phyloP scores from a whole-genome alignment of 129 eudicot species.

The Oenanthe sinensis region DNA sequence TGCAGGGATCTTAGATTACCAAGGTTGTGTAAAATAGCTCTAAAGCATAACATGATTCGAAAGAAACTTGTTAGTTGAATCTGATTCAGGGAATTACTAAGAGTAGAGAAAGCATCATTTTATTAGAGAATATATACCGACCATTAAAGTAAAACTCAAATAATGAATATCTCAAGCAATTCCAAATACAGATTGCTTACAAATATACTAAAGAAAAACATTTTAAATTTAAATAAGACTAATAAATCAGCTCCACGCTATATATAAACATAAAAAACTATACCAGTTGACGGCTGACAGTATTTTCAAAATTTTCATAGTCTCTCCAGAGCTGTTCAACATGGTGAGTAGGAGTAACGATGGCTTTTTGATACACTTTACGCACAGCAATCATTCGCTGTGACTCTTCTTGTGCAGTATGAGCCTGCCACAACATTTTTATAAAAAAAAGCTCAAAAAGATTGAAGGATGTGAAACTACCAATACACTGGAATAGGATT shows the following conservation, averaged over 20 bases:
- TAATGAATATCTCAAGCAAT: not conserved
- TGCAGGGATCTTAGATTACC: not conserved
- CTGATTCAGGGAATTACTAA: not conserved
- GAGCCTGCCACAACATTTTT: constrained; percentile 49
- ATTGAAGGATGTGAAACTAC: constrained; percentile 1
- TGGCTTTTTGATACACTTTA: constrained; percentile 84
- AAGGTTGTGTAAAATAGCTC: not conserved
- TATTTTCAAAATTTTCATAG: constrained; percentile 94
- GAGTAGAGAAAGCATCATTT: not conserved
- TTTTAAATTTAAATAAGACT: not conserved
- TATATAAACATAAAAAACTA: constrained; percentile 6
- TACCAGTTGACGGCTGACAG: constrained; percentile 99
- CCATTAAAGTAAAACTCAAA: not conserved
- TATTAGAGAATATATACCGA: not conserved
- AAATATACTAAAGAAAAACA: not conserved
- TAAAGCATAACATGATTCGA: not conserved
- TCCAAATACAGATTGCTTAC: not conserved
- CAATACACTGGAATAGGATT: not conserved
- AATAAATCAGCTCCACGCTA: not conserved
- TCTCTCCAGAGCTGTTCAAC: constrained; percentile 99
- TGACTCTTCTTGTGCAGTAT: constrained; percentile 74
- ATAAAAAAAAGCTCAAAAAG: not conserved
- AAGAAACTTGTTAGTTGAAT: not conserved
- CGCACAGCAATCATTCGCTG: constrained; percentile 82
- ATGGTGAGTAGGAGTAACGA: constrained; percentile 87